Evolutionary conservation across 495 filamentous ascomycete species (phyloP).

Genomic region (Bathelium albidoporum): DNA sequence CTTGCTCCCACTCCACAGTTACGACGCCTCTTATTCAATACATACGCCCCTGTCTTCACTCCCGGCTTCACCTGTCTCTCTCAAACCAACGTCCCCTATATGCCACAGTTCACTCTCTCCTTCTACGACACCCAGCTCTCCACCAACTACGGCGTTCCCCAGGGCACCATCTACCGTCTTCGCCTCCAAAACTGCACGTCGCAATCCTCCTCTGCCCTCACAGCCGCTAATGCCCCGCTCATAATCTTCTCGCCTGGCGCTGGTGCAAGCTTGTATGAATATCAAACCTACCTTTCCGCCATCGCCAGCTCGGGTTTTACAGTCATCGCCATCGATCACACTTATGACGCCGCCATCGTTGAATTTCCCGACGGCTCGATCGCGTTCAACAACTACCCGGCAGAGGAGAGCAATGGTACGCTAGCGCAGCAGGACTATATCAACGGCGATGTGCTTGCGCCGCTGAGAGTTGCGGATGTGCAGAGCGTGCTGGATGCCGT

Average conservation of each 20-base stretch:
- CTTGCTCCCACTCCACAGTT: slow-evolving; percentile 2
- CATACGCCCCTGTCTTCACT: slow-evolving; percentile 1
- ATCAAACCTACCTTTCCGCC: slow-evolving; percentile 33
- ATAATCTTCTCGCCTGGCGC: slow-evolving; percentile 19
- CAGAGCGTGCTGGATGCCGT: slow-evolving; percentile 16
- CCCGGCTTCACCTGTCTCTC: background rate
- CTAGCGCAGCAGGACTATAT: slow-evolving; percentile 4
- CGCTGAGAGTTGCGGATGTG: background rate
- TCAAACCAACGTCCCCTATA: background rate
- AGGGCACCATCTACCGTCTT: slow-evolving; percentile 3
- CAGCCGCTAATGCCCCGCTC: slow-evolving; percentile 8
- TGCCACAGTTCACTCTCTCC: background rate
- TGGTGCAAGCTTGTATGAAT: slow-evolving; percentile 21
- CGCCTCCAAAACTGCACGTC: slow-evolving; percentile 3
- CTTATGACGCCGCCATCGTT: slow-evolving; percentile 40
- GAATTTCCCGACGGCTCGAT: slow-evolving; percentile 39
- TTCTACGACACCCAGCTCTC: slow-evolving; percentile 5
- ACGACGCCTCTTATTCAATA: slow-evolving; percentile 1
- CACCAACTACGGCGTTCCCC: background rate
- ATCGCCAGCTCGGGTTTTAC: slow-evolving; percentile 41
- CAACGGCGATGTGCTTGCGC: slow-evolving; percentile 2
- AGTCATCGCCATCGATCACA: slow-evolving; percentile 40
- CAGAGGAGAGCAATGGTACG: background rate
- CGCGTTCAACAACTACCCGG: slow-evolving; percentile 19
- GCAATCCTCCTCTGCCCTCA: background rate